phyloP scores from a whole-genome alignment of 331 rosid species.

The Quercus tomentella region DNA sequence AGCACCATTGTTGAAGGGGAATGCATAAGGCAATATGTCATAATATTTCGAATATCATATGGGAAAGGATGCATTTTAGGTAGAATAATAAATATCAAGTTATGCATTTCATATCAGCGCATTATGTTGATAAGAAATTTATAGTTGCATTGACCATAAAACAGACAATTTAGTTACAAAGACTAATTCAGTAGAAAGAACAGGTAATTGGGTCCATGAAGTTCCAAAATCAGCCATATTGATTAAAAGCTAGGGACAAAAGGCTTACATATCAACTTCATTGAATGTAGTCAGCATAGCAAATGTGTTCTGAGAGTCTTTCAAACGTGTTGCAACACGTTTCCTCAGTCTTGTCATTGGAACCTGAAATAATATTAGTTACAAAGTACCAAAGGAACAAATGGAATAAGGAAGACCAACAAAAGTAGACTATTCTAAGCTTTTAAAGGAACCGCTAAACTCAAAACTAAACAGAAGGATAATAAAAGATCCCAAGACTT shows the following conservation, averaged over 20 bases:
- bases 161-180: background rate
- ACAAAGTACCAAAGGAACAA: background rate
- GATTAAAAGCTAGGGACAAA: background rate
- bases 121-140: background rate
- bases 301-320: conserved; percentile 66
- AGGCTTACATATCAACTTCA: conserved; percentile 60
- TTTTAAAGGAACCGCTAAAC: no score
- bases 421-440: background rate
- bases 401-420: background rate
- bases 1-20: background rate
- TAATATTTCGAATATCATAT: background rate
- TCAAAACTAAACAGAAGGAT: no score
- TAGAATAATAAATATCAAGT: background rate
- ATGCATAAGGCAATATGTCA: background rate
- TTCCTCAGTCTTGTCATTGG: conserved; percentile 71
- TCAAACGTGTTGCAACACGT: conserved; percentile 63
- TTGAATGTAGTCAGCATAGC: conserved; percentile 67
- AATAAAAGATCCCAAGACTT: conserved; percentile 14
- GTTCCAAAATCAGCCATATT: background rate
- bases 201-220: background rate
- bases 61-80: background rate
- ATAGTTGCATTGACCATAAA: background rate
- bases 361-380: conserved; percentile 30
- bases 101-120: background rate
- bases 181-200: background rate